Conservation (phyloP, 1,139 yeast species). For the Hemisphaericaspora xylofermentans region DNA sequence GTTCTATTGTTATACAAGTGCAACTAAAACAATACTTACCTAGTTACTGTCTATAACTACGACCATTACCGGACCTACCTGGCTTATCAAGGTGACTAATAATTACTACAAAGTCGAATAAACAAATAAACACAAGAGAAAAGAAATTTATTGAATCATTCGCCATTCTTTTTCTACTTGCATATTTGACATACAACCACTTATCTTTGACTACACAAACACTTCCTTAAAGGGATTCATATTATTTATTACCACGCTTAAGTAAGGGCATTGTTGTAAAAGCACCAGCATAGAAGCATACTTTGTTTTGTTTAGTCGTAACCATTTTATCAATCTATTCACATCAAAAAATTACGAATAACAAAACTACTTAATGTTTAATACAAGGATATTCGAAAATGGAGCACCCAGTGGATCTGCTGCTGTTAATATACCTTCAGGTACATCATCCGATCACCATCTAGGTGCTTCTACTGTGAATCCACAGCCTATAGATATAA, state of each 20-base stretch:
- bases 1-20: neutral
- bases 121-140: too few relatives aligned
- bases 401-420: conserved; percentile 17
- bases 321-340: too few relatives aligned
- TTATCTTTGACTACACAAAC: neutral
- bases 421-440: conserved; percentile 19
- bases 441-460: conserved; percentile 11
- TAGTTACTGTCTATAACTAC: neutral
- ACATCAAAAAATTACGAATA: neutral
- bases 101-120: neutral
- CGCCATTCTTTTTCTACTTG: too few relatives aligned
- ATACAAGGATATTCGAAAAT: conserved; percentile 34
- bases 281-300: too few relatives aligned
- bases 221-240: too few relatives aligned
- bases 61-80: neutral
- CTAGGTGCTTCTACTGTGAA: conserved; percentile 1
- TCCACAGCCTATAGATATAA: conserved; percentile 50
- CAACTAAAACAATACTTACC: neutral
- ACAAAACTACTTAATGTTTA: conserved; percentile 23
- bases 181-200: neutral
- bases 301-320: too few relatives aligned
- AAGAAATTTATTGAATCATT: too few relatives aligned
- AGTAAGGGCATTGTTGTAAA: too few relatives aligned
- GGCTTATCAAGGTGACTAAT: too few relatives aligned
- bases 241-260: too few relatives aligned